Evolutionary conservation across 352 stramenopile species (phyloP).

Genomic region (Albugo laibachii): DNA sequence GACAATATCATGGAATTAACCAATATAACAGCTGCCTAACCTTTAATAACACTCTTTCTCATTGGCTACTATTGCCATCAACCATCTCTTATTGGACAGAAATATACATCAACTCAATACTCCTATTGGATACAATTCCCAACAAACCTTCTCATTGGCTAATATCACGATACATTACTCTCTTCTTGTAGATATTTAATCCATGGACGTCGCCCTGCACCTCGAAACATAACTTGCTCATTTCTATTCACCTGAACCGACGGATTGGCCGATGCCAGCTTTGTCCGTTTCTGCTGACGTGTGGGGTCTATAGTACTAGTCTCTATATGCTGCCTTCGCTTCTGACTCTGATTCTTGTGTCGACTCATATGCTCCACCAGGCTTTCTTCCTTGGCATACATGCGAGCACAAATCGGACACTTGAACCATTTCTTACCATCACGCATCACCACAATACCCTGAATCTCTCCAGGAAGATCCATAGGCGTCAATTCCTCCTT

Average conservation of each 20-base stretch:
- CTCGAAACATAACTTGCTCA: conserved; percentile 69
- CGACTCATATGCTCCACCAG: conserved; percentile 60
- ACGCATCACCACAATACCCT: conserved; percentile 50
- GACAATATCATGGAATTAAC: conserved; percentile 74
- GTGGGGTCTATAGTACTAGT: conserved; percentile 63
- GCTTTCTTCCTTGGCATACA: conserved; percentile 60
- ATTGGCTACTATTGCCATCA: too few relatives aligned
- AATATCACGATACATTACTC: background rate
- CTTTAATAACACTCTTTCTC: too few relatives aligned
- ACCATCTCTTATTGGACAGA: too few relatives aligned
- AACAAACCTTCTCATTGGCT: background rate
- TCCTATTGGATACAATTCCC: too few relatives aligned
- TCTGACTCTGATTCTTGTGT: conserved; percentile 73
- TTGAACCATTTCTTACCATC: conserved; percentile 77
- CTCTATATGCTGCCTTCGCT: conserved; percentile 73
- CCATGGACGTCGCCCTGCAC: conserved; percentile 46
- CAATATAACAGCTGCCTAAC: conserved; percentile 10
- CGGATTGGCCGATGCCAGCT: conserved; percentile 66
- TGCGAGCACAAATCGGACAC: conserved; percentile 51
- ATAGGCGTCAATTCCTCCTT: conserved; percentile 28
- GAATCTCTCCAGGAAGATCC: conserved; percentile 35
- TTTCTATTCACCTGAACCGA: conserved; percentile 78
- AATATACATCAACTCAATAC: too few relatives aligned
- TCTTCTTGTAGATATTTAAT: conserved; percentile 46
- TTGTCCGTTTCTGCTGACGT: conserved; percentile 50